phyloP scores from a whole-genome alignment of 1,284 basidiomycete genomes.

The Leccinum fuscescens region DNA sequence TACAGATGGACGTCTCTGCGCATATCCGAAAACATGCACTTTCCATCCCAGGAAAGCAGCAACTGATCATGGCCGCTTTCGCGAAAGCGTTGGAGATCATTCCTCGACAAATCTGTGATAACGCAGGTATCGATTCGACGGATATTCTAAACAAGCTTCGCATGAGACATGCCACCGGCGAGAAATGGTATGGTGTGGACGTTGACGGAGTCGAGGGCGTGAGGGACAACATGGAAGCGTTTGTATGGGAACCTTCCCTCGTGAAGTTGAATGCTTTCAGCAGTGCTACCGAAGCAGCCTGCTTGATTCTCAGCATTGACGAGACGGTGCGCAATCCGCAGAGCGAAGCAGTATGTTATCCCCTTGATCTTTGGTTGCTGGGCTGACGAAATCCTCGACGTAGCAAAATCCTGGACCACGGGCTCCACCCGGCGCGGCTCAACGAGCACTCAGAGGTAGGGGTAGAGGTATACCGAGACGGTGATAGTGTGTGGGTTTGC shows the following conservation, averaged over 20 bases:
- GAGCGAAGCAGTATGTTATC: conserved; percentile 74
- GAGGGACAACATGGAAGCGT: conserved; percentile 93
- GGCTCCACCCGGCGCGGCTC: conserved; percentile 81
- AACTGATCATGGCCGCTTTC: conserved; percentile 93
- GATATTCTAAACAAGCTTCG: conserved; percentile 97
- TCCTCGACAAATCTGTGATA: conserved; percentile 97
- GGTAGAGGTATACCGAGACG: conserved; percentile 76
- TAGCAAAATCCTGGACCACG: conserved; percentile 76
- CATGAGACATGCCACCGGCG: conserved; percentile 91
- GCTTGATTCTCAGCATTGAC: conserved; percentile 91
- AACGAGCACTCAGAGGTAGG: conserved; percentile 79
- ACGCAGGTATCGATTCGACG: conserved; percentile 96
- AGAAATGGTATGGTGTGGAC: conserved; percentile 92
- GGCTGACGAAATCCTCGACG: conserved; percentile 14
- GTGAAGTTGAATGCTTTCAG: conserved; percentile 95
- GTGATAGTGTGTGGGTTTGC: conserved; percentile 33
- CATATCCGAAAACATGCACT: conserved; percentile 89
- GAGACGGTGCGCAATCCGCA: conserved; percentile 94
- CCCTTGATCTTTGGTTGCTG: conserved; percentile 4
- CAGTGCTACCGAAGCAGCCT: conserved; percentile 95
- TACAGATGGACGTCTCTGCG: conserved; percentile 93
- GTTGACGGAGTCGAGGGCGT: conserved; percentile 89
- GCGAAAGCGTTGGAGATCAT: conserved; percentile 98
- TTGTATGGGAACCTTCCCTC: conserved; percentile 97
- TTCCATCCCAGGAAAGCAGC: conserved; percentile 94